Evolutionary conservation across 805 yeast genomes (phyloP), one percentile per base, ranked within the genome.

Genomic region (Nakazawaea siamensis): DNA sequence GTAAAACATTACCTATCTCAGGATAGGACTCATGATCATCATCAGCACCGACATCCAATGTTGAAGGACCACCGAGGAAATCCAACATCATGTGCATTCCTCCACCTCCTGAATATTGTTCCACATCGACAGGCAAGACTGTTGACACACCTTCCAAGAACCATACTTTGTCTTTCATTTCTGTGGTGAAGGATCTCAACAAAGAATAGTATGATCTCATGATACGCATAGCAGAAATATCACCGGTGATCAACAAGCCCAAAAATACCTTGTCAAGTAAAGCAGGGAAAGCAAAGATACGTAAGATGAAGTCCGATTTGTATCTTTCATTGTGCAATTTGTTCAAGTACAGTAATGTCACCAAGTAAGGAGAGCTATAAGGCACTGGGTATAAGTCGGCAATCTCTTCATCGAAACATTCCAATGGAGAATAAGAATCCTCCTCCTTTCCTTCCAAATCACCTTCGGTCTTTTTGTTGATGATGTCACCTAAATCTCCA

Each of bases 211-310:
- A 88, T 37, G 83, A 80, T 45, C 94, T 66, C 84, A 90, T 84
- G 43, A 90, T 85, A 46, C 94, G 66, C 86, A 85, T 85, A 2
- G 97, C 94, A 33, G 80, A 73, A 23, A 79, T 57, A 56, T 90
- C 97, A 31, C 95, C 94, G 9, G 79, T 72, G 75, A 84, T 82
- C 29, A 90, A 65, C 27, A 86, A 55, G 1, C 83, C 77, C 24
- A 88, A 63, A 45, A 90, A 82, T 15, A 75, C 71, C 52, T 80
- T 82, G 52, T 90, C 97, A 45, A 90, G 62, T 33, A 90, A 58
- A 0, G 97, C 97, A 6, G 97, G 96, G 57, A 88, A 87, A 4
- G 95, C 87, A 63, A 90, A 87, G 12, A 88, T 80, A 31, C 96
- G 61, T 23, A 90, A 58, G 18, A 88, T 84, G 51, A 86, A 88